phyloP scores from a whole-genome alignment of 1,284 basidiomycete genomes.

The Ganoderma lingzhi region DNA sequence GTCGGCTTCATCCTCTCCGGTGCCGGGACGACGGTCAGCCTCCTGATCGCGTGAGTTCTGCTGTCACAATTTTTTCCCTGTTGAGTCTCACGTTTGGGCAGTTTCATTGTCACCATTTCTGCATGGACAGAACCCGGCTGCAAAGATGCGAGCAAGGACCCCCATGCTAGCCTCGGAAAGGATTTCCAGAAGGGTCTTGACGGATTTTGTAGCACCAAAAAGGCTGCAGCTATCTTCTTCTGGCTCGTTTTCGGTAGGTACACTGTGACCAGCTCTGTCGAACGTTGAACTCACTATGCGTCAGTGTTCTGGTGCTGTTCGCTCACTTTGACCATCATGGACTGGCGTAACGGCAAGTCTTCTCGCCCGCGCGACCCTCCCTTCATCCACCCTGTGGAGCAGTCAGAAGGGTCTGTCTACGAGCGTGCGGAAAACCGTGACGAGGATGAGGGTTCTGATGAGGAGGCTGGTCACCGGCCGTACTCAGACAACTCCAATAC shows the following conservation, averaged over 20 bases:
- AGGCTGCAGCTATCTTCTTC: conserved; percentile 86
- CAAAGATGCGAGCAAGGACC: conserved; percentile 75
- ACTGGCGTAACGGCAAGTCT: conserved; percentile 78
- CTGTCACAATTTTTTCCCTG: not conserved
- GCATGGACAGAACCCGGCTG: conserved; percentile 87
- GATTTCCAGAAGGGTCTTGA: conserved; percentile 72
- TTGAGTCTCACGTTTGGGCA: conserved; percentile 39
- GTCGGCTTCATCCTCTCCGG: conserved; percentile 83
- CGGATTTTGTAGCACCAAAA: conserved; percentile 91
- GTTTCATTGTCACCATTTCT: conserved; percentile 77
- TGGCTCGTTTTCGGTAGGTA: conserved; percentile 79
- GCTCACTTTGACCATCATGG: conserved; percentile 64
- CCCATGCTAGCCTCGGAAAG: conserved; percentile 68
- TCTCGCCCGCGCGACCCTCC: conserved; percentile 71
- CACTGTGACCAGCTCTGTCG: not conserved
- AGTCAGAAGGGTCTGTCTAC: conserved; percentile 55
- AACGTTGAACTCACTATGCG: conserved; percentile 9
- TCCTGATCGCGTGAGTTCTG: conserved; percentile 75
- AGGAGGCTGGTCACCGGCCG: conserved; percentile 35
- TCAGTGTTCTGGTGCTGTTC: conserved; percentile 75
- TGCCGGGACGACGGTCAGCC: conserved; percentile 66
- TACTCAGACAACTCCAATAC: conserved; percentile 32
- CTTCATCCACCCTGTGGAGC: conserved; percentile 65
- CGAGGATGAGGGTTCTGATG: conserved; percentile 49
- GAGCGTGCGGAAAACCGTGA: conserved; percentile 36